Conservation (phyloP, 1,284 basidiomycete species). For the Volvariella volvacea region DNA sequence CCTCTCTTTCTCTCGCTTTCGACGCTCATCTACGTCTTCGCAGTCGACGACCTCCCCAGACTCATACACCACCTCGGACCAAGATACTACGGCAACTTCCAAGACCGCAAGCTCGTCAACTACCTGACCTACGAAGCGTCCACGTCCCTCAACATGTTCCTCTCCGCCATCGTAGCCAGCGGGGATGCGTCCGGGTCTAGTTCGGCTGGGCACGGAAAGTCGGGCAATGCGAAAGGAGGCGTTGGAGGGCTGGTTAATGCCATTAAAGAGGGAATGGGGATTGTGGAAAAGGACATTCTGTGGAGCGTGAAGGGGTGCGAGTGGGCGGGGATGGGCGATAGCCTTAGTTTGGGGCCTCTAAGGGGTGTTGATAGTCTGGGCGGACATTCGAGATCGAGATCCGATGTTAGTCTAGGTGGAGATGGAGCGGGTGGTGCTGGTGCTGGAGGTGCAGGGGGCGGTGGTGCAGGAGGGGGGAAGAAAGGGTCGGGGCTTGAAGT, state of each 20-base stretch:
- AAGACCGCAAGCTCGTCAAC: slow-evolving; percentile 51
- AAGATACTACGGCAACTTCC: slow-evolving; percentile 66
- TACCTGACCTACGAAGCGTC: slow-evolving; percentile 77
- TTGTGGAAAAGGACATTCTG: not conserved
- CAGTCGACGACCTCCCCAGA: slow-evolving; percentile 60
- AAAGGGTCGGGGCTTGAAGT: slow-evolving; percentile 21
- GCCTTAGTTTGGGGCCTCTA: no score
- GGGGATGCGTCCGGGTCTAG: slow-evolving; percentile 17
- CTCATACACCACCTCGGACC: slow-evolving; percentile 74
- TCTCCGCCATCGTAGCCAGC: slow-evolving; percentile 28
- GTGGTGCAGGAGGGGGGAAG: no score
- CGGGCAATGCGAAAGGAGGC: no score
- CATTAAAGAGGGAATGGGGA: slow-evolving; percentile 39
- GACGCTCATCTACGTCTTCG: slow-evolving; percentile 5
- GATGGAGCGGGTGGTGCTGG: no score
- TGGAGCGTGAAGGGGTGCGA: no score
- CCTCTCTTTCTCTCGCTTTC: not conserved
- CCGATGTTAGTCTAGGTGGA: no score
- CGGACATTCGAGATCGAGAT: no score
- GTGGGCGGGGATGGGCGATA: no score
- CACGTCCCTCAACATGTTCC: slow-evolving; percentile 68
- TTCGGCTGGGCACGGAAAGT: not conserved
- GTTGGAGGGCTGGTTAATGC: slow-evolving; percentile 37
- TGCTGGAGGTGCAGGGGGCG: no score
- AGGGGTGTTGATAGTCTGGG: no score